phyloP scores from a whole-genome alignment of 2,329 filamentous ascomycete species.

The Alternaria gaisen region DNA sequence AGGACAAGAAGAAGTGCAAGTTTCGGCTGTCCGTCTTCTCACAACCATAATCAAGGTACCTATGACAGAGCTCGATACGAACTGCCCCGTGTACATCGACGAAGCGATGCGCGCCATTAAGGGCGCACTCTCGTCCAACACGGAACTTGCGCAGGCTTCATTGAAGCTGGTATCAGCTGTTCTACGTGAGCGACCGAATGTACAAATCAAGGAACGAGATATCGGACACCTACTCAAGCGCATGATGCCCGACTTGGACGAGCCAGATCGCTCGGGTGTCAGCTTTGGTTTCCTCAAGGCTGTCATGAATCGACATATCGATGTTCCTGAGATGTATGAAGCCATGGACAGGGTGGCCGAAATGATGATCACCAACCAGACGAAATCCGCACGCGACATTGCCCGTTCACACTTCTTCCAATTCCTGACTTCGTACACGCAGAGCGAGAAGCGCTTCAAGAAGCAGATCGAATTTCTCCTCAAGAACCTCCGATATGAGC shows the following conservation, averaged over 20 bases:
- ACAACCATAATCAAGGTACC: slow-evolving; percentile 86
- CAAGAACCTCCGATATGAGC: slow-evolving; percentile 88
- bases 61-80: slow-evolving; percentile 72
- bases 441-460: slow-evolving; percentile 85
- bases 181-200: slow-evolving; percentile 79
- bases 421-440: slow-evolving; percentile 93
- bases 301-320: slow-evolving; percentile 82
- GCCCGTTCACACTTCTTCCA: slow-evolving; percentile 91
- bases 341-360: slow-evolving; percentile 81
- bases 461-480: slow-evolving; percentile 91
- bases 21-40: slow-evolving; percentile 85
- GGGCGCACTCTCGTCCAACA: slow-evolving; percentile 77
- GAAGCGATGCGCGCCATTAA: slow-evolving; percentile 86
- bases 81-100: slow-evolving; percentile 79
- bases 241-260: slow-evolving; percentile 87
- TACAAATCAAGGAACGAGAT: slow-evolving; percentile 80
- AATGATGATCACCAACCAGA: slow-evolving; percentile 96
- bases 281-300: slow-evolving; percentile 94
- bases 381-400: slow-evolving; percentile 84
- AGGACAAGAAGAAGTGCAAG: slow-evolving; percentile 90
- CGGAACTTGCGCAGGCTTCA: slow-evolving; percentile 85
- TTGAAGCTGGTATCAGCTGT: slow-evolving; percentile 88
- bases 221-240: slow-evolving; percentile 83
- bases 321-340: slow-evolving; percentile 90
- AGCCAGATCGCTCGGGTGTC: slow-evolving; percentile 89